phyloP scores from a whole-genome alignment of 2,329 filamentous ascomycete species.

The Fusarium sp. region DNA sequence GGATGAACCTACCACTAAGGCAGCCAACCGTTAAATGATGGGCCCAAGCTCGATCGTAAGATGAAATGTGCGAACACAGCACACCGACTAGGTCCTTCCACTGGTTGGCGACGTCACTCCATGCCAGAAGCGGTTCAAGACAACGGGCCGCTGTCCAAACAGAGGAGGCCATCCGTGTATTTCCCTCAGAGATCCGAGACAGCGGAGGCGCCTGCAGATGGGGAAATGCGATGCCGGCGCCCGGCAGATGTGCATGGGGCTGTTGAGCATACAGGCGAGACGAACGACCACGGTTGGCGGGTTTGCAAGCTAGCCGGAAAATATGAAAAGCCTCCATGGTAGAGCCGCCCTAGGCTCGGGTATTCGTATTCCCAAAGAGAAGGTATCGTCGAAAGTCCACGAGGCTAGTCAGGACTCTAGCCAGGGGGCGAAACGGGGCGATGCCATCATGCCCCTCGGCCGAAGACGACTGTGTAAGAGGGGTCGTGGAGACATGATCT shows the following conservation, averaged over 20 bases:
- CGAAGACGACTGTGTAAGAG: constrained; percentile 25
- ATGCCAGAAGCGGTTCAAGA: constrained; percentile 23
- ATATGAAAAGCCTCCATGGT: background rate
- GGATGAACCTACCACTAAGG: constrained; percentile 25
- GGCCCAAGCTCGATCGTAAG: constrained; percentile 33
- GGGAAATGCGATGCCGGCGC: constrained; percentile 40
- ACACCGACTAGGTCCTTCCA: constrained; percentile 6
- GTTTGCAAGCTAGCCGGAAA: constrained; percentile 12
- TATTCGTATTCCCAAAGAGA: constrained; percentile 14
- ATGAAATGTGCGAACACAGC: constrained; percentile 13
- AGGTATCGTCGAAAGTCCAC: constrained; percentile 8
- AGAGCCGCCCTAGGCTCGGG: constrained; percentile 10
- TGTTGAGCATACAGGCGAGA: constrained; percentile 28
- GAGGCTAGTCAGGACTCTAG: constrained; percentile 6
- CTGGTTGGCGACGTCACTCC: constrained; percentile 36
- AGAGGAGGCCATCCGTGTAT: constrained; percentile 15
- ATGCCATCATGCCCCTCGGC: constrained; percentile 28
- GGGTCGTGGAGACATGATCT: constrained; percentile 15
- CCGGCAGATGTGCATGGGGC: constrained; percentile 39
- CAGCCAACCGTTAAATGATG: constrained; percentile 21
- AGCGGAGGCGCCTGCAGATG: constrained; percentile 38
- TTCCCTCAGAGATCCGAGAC: constrained; percentile 37
- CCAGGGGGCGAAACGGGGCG: constrained; percentile 32
- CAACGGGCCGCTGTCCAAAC: constrained; percentile 21
- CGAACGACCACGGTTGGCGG: constrained; percentile 35